A percentile compares a stretch with the other conserved stretches of the same genome.
Evolutionary conservation across 139 green algal species (phyloP).

Genomic region (Tetradesmus obliquus): DNA sequence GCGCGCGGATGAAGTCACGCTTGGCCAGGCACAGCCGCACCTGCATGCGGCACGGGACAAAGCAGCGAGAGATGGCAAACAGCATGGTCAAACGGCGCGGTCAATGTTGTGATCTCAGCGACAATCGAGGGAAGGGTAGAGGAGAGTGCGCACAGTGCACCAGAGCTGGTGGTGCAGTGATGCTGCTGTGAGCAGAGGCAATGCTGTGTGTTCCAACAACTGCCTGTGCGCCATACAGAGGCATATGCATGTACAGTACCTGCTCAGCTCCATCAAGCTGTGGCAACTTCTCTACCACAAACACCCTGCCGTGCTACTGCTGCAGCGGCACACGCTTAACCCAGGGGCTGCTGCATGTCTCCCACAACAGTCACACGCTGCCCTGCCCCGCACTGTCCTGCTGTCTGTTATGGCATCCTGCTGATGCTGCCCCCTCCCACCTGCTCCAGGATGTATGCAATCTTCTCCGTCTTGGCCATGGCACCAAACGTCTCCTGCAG

Average conservation of each 20-base stretch:
- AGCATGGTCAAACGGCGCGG: too few relatives aligned
- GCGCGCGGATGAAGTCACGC: constrained; percentile 91
- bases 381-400: not conserved
- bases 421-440: constrained; percentile 48
- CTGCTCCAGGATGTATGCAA: constrained; percentile 99
- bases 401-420: not conserved
- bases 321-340: too few relatives aligned
- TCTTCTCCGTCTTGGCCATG: constrained; percentile 99
- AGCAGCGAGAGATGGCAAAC: not conserved
- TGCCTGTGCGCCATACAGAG: too few relatives aligned
- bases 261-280: too few relatives aligned
- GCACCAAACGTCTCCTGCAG: constrained; percentile 96
- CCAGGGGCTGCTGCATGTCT: too few relatives aligned
- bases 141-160: not conserved
- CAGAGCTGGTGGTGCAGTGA: not conserved
- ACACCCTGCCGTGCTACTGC: too few relatives aligned
- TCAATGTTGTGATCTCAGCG: too few relatives aligned
- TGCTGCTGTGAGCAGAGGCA: too few relatives aligned
- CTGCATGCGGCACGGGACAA: constrained; percentile 51
- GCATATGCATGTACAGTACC: too few relatives aligned
- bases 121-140: too few relatives aligned
- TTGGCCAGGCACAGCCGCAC: constrained; percentile 94
- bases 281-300: too few relatives aligned
- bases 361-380: not conserved
- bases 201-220: too few relatives aligned